Evolutionary conservation across 257 asterid species (phyloP).

Genomic region (Solanum pennellii): DNA sequence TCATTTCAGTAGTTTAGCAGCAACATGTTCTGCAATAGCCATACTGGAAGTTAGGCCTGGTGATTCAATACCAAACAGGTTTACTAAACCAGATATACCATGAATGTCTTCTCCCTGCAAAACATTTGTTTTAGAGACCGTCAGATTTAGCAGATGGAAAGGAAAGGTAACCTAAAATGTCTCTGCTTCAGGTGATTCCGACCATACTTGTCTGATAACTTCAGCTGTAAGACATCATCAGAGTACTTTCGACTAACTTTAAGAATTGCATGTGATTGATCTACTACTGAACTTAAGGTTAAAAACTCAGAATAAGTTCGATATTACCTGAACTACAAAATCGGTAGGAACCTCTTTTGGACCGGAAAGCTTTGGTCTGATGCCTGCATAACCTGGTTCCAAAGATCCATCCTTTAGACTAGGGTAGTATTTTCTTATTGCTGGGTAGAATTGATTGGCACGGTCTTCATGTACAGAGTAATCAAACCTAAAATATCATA

Average conservation of each 20-base stretch:
- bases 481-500: constrained; percentile 41
- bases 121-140: background rate
- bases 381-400: constrained; percentile 79
- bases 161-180: background rate
- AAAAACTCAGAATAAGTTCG: background rate
- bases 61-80: constrained; percentile 80
- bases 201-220: background rate
- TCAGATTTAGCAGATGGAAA: background rate
- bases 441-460: constrained; percentile 54
- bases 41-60: constrained; percentile 77
- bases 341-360: constrained; percentile 41
- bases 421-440: constrained; percentile 69
- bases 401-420: constrained; percentile 49
- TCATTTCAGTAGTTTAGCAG: constrained; percentile 20
- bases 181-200: background rate
- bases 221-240: fast-evolving
- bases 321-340: constrained; percentile 64
- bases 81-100: constrained; percentile 48
- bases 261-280: background rate
- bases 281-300: background rate
- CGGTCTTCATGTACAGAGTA: constrained; percentile 53
- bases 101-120: constrained; percentile 63
- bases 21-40: constrained; percentile 74
- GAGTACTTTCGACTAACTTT: background rate
- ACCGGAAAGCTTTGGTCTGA: constrained; percentile 76